phyloP scores from a whole-genome alignment of 179 eudicot species.

The Monotropa hypopitys region DNA sequence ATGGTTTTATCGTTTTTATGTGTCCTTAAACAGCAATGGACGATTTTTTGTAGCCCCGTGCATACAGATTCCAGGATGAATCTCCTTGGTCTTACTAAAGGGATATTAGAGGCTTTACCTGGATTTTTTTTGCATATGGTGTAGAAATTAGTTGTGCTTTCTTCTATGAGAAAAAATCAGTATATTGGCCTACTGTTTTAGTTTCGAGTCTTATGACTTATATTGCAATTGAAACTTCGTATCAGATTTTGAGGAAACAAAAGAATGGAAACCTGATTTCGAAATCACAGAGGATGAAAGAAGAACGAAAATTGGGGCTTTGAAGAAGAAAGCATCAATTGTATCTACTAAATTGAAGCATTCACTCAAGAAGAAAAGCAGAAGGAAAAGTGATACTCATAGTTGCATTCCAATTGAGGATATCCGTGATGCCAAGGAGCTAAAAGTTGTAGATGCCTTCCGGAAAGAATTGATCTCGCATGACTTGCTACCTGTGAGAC shows the following conservation, averaged over 20 bases:
- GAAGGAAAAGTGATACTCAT: constrained; percentile 22
- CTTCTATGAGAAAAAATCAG: neutral
- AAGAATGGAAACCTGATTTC: constrained; percentile 27
- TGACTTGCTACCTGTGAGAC: constrained; percentile 45
- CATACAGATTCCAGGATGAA: neutral
- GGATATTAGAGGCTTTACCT: neutral
- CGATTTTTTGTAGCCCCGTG: neutral
- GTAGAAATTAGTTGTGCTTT: neutral
- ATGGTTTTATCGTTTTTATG: neutral
- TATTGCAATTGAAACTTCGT: neutral
- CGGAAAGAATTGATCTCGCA: constrained; percentile 31
- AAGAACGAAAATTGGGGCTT: constrained; percentile 25
- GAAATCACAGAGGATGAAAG: constrained; percentile 37
- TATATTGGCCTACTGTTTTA: neutral
- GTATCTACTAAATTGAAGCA: constrained; percentile 38
- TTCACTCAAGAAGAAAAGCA: constrained; percentile 31
- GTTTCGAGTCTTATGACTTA: neutral
- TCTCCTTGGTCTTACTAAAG: neutral
- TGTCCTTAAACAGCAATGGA: neutral
- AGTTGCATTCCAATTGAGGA: constrained; percentile 31
- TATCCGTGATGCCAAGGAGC: constrained; percentile 41
- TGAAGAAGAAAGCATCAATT: constrained; percentile 39
- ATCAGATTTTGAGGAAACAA: constrained; percentile 25
- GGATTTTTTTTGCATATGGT: neutral
- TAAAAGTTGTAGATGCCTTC: constrained; percentile 41